Evolutionary conservation across 345 rosid genomes (phyloP), one percentile per base, ranked within the genome.

Genomic region (Physaria fendleri): DNA sequence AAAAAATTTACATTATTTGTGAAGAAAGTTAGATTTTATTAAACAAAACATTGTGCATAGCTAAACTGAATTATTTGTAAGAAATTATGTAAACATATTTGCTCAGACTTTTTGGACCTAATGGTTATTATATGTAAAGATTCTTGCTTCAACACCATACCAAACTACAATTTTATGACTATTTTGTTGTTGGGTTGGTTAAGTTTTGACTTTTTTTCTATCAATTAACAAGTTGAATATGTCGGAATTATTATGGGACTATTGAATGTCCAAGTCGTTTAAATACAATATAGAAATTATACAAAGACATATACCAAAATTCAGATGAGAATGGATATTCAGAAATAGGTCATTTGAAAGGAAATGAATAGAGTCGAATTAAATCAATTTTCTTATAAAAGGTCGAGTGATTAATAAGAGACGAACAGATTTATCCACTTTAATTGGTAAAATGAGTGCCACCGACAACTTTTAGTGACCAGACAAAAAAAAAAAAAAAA

Each of bases 381-480:
- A 32, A 11, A 24, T 6, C 18, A 8, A 8, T 15, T 30, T 28
- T 5, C 4, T 2, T 5, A 22, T 8, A 6, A 14, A 32, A 32
- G 13, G 21, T 34, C 9, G 38, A 16, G 69, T 34, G 8, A 10
- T 54, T 34, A 24, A 17, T 16, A 56, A 40, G 16, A 14, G 27
- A 22, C 6, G 29, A 55, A 45, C 62, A 55, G n/a, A 54, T 6
- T 4, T 13, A 17, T 44, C 56, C 47, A 45, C 17, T 17, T 32
- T n/a, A 51, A 41, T 38, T 21, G 42, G 71, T 56, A 50, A 15
- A 46, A 25, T 46, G 56, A 46, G 42, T 49, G 18, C 51, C 53
- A 58, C 65, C 65, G 71, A 49, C 65, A 67, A 3, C 58, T 40
- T 38, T 65, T 64, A 7, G 5, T 21, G 43, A 15, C 49, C 47